Conservation (phyloP, 2,329 filamentous ascomycete species). For the Berkeleyomyces rouxiae region DNA sequence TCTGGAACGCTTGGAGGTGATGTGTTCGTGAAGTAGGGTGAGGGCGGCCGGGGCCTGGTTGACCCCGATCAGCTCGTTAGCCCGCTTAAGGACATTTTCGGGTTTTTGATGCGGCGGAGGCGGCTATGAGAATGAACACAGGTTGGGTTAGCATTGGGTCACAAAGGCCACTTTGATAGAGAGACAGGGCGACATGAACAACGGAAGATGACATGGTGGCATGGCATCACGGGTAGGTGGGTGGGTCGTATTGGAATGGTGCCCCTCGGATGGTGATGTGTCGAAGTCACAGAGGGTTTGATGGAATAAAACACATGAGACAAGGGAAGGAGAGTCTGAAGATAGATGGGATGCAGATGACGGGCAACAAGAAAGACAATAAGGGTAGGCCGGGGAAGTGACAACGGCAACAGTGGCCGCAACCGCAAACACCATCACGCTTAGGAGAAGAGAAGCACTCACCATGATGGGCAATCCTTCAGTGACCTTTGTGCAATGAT, state of each 20-base stretch:
- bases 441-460: slow-evolving; percentile 11
- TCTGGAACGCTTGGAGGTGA: slow-evolving; percentile 92
- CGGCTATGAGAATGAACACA: slow-evolving; percentile 39
- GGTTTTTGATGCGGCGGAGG: slow-evolving; percentile 94
- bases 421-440: not conserved
- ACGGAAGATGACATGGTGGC: not conserved
- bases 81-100: slow-evolving; percentile 97
- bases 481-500: slow-evolving; percentile 3
- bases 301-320: not conserved
- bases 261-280: not conserved
- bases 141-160: not conserved
- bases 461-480: slow-evolving; percentile 20
- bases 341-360: no score
- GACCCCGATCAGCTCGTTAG: slow-evolving; percentile 96
- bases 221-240: not conserved
- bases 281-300: not conserved
- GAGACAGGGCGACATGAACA: not conserved
- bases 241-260: not conserved
- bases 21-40: slow-evolving; percentile 94
- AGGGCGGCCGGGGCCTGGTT: slow-evolving; percentile 84
- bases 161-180: not conserved
- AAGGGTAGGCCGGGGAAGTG: no score
- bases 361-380: no score
- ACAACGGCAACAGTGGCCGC: not conserved
- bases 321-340: no score